Evolutionary conservation across 1,139 yeast genomes (phyloP).

Genomic region (Blastobotrys illinoisensis): DNA sequence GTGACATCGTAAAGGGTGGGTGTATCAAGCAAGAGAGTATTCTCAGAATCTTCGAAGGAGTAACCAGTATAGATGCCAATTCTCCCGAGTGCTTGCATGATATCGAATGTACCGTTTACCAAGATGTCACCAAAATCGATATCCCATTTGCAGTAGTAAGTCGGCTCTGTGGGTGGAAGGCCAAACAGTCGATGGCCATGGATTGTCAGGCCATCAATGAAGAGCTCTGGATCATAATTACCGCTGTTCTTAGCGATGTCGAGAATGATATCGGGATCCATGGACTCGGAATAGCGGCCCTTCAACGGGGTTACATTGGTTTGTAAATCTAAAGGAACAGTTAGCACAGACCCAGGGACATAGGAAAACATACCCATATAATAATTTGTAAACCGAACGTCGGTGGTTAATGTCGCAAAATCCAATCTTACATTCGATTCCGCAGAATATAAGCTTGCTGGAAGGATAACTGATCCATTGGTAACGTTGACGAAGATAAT

Average conservation of each 20-base stretch:
- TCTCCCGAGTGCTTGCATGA: conserved; percentile 43
- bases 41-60: conserved; percentile 70
- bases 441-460: conserved; percentile 65
- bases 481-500: conserved; percentile 63
- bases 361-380: conserved; percentile 75
- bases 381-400: conserved; percentile 79
- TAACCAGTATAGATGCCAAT: conserved; percentile 48
- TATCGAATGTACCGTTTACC: conserved; percentile 48
- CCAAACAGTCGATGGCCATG: conserved; percentile 95
- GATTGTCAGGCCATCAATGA: conserved; percentile 58
- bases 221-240: conserved; percentile 38
- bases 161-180: conserved; percentile 79
- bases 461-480: conserved; percentile 66
- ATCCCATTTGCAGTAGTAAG: conserved; percentile 89
- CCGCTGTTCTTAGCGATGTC: conserved; percentile 20
- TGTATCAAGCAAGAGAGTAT: conserved; percentile 53
- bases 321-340: conserved; percentile 29
- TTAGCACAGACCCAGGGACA: background rate
- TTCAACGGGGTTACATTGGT: conserved; percentile 34
- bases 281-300: conserved; percentile 23
- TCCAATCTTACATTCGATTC: conserved; percentile 57
- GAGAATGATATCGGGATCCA: conserved; percentile 21
- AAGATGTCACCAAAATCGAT: conserved; percentile 57
- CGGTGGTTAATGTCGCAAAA: conserved; percentile 66
- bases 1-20: conserved; percentile 66